These are phyloP conservation scores for Aspergillus ostianus DNA, from an alignment of 495 filamentous ascomycete genomes.

Conservation along the genomic window DNA sequence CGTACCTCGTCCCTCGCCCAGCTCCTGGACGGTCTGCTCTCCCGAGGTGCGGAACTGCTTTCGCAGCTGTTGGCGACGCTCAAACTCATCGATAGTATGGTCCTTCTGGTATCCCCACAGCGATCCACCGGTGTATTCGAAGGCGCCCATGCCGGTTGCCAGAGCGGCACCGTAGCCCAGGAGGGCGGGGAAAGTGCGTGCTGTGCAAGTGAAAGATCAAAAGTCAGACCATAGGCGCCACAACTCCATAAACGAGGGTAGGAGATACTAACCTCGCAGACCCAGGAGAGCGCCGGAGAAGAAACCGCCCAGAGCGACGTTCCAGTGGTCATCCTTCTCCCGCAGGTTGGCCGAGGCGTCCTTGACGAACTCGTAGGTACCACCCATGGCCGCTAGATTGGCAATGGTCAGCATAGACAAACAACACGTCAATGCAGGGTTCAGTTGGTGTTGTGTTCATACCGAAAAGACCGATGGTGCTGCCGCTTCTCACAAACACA, in stretches of 20 bases:
- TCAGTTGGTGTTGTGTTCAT: conserved; percentile 20
- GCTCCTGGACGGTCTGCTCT: conserved; percentile 74
- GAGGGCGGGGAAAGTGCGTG: conserved; percentile 72
- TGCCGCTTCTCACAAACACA: conserved; percentile 70
- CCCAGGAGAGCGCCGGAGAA: conserved; percentile 68
- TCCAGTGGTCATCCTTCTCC: conserved; percentile 69
- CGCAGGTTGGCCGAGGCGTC: conserved; percentile 74
- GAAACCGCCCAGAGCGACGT: conserved; percentile 71
- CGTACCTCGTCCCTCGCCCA: conserved; percentile 91
- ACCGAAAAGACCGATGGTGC: conserved; percentile 67
- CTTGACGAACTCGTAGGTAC: conserved; percentile 73
- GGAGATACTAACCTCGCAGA: conserved; percentile 51
- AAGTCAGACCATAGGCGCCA: conserved; percentile 10
- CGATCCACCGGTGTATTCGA: conserved; percentile 73
- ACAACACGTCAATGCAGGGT: not conserved
- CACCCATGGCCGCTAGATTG: conserved; percentile 70
- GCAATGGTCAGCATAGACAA: conserved; percentile 21
- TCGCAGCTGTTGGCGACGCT: conserved; percentile 72
- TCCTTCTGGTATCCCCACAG: conserved; percentile 58
- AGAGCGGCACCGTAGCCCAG: conserved; percentile 71
- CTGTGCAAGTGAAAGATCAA: conserved; percentile 37
- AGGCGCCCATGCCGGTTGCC: conserved; percentile 63
- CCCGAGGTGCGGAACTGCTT: conserved; percentile 72
- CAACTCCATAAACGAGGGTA: not conserved
- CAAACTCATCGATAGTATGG: conserved; percentile 70